These are phyloP conservation scores for Eutrema salsugineum DNA, from an alignment of 441 rosid species.

Conservation along the genomic window DNA sequence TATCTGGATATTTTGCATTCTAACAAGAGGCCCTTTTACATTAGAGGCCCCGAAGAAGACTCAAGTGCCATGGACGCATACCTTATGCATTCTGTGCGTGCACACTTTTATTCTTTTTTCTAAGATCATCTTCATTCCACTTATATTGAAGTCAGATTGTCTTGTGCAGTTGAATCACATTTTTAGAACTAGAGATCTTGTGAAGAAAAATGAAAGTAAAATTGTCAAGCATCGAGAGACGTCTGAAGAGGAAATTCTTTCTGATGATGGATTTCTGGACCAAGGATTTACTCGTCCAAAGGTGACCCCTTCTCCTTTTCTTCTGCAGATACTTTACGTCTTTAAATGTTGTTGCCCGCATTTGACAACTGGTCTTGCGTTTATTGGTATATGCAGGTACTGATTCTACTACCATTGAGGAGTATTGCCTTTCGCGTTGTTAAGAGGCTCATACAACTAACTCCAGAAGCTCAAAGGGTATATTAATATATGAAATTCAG, in stretches of 20 bases:
- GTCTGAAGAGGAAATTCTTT: slow-evolving; percentile 45
- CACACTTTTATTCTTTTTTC: slow-evolving; percentile 20
- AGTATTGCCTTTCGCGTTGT: slow-evolving; percentile 70
- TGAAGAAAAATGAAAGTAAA: slow-evolving; percentile 77
- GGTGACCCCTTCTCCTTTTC: slow-evolving; percentile 44
- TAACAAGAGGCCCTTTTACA: slow-evolving; percentile 87
- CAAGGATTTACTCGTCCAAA: slow-evolving; percentile 98
- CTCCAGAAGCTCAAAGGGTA: slow-evolving; percentile 82
- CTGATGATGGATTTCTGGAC: slow-evolving; percentile 67
- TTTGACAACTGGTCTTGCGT: slow-evolving; percentile 14
- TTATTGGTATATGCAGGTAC: slow-evolving; percentile 46
- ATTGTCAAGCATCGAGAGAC: slow-evolving; percentile 52
- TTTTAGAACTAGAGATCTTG: slow-evolving; percentile 68
- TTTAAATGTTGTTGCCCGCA: not conserved
- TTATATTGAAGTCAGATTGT: slow-evolving; percentile 22
- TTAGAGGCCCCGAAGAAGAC: slow-evolving; percentile 77
- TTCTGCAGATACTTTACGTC: not conserved
- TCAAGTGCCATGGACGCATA: slow-evolving; percentile 72
- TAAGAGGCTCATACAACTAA: slow-evolving; percentile 74
- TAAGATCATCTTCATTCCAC: not conserved
- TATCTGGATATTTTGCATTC: slow-evolving; percentile 81
- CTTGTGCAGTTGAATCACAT: slow-evolving; percentile 89
- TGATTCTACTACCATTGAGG: slow-evolving; percentile 79
- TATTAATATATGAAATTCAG: not conserved
- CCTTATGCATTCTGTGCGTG: slow-evolving; percentile 81